phyloP scores from a whole-genome alignment of 371 early-diverging fungal genomes.

The Rhizopus delemar region DNA sequence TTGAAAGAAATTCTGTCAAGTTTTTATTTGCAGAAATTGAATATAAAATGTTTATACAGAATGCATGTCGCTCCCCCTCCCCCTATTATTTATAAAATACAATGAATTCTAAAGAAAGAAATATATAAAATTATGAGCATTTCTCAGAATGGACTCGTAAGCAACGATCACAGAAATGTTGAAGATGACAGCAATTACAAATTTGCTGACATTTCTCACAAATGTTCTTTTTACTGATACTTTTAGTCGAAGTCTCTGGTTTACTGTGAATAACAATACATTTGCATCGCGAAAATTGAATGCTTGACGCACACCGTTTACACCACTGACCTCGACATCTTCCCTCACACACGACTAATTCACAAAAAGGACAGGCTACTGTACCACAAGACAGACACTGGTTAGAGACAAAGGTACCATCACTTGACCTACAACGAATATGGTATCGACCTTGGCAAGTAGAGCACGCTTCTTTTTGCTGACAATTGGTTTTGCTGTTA shows the following conservation, averaged over 20 bases:
- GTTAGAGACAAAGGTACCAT: slow-evolving; percentile 18
- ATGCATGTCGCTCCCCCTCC: neutral
- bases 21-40: too few relatives aligned
- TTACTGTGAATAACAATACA: slow-evolving; percentile 17
- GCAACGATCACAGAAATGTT: slow-evolving; percentile 17
- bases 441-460: slow-evolving; percentile 21
- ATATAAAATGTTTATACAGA: too few relatives aligned
- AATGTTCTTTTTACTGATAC: slow-evolving; percentile 11
- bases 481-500: slow-evolving; percentile 12
- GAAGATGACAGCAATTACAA: slow-evolving; percentile 4
- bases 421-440: slow-evolving; percentile 15
- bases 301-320: slow-evolving; percentile 4
- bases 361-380: slow-evolving; percentile 21
- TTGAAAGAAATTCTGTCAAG: too few relatives aligned
- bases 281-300: slow-evolving; percentile 11
- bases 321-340: slow-evolving; percentile 29
- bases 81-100: neutral
- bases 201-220: slow-evolving; percentile 15
- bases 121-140: slow-evolving; percentile 11
- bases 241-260: neutral
- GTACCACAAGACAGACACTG: slow-evolving; percentile 21
- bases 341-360: slow-evolving; percentile 13
- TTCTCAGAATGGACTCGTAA: slow-evolving; percentile 14
- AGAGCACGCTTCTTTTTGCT: slow-evolving; percentile 11
- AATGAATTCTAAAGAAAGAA: neutral